Evolutionary conservation across 768 basidiomycete species (phyloP).

Genomic region (Kwoniella sp.): DNA sequence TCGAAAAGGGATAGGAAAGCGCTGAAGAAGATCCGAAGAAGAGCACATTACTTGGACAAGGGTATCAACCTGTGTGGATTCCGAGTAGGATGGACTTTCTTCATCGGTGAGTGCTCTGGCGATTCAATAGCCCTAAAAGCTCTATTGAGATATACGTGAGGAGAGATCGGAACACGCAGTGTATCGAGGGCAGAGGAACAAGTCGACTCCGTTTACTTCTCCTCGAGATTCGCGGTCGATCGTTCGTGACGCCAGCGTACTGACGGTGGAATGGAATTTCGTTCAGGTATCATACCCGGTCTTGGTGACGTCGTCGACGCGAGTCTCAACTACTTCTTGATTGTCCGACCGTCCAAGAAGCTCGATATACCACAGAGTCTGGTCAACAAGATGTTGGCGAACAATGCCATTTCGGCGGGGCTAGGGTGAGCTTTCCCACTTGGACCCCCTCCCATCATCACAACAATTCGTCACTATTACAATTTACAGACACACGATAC

Average conservation of each 20-base stretch:
- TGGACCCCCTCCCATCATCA: no score
- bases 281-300: constrained; percentile 47
- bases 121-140: background rate
- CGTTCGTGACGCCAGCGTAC: background rate
- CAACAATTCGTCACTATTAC: no score
- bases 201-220: no score
- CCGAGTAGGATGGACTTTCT: constrained; percentile 82
- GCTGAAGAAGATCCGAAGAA: constrained; percentile 69
- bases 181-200: no score
- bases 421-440: constrained; percentile 63
- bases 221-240: no score
- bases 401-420: constrained; percentile 70
- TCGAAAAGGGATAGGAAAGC: constrained; percentile 74
- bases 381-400: constrained; percentile 68
- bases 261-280: background rate
- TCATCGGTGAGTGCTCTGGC: constrained; percentile 61
- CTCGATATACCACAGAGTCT: constrained; percentile 75
- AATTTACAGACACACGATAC: no score
- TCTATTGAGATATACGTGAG: no score
- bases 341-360: constrained; percentile 72
- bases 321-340: constrained; percentile 66
- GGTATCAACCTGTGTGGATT: constrained; percentile 77
- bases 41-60: constrained; percentile 86
- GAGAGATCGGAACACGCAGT: no score
- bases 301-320: constrained; percentile 52